Conservation (phyloP, 129 eudicot genomes). For the Tagetes patula region DNA sequence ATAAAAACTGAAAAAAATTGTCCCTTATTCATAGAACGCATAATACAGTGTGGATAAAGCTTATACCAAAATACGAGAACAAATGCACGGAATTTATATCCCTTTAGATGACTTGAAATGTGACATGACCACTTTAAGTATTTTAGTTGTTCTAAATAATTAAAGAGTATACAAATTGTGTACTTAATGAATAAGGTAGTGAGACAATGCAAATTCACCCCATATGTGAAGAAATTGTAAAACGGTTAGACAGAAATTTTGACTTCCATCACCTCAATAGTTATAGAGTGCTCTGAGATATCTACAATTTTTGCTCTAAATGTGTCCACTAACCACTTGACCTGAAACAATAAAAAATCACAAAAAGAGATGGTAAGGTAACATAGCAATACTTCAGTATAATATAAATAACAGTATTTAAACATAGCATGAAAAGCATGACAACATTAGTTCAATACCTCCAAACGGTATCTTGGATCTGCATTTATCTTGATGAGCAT, state of each 20-base stretch:
- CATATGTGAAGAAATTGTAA: constrained; percentile 14
- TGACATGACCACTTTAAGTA: background rate
- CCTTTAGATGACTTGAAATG: background rate
- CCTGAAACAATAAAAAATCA: constrained; percentile 41
- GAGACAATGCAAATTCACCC: constrained; percentile 11
- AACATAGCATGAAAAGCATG: background rate
- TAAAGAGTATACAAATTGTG: background rate
- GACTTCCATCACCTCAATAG: constrained; percentile 65
- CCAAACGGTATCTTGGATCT: constrained; percentile 59
- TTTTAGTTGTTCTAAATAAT: background rate
- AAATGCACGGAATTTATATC: background rate
- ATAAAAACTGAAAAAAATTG: background rate
- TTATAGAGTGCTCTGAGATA: constrained; percentile 75
- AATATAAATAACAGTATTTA: background rate
- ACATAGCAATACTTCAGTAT: constrained; percentile 5
- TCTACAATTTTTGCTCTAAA: constrained; percentile 88
- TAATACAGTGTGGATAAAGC: background rate
- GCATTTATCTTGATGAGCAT: constrained; percentile 89
- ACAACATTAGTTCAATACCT: constrained; percentile 44
- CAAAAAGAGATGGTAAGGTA: constrained; percentile 20
- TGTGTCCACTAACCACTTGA: constrained; percentile 92
- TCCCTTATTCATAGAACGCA: background rate
- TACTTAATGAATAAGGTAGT: constrained; percentile 8
- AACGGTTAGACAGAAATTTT: background rate
- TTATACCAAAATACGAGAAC: background rate